Evolutionary conservation across 495 filamentous ascomycete genomes (phyloP).

Genomic region (Penicillium cinerascens): DNA sequence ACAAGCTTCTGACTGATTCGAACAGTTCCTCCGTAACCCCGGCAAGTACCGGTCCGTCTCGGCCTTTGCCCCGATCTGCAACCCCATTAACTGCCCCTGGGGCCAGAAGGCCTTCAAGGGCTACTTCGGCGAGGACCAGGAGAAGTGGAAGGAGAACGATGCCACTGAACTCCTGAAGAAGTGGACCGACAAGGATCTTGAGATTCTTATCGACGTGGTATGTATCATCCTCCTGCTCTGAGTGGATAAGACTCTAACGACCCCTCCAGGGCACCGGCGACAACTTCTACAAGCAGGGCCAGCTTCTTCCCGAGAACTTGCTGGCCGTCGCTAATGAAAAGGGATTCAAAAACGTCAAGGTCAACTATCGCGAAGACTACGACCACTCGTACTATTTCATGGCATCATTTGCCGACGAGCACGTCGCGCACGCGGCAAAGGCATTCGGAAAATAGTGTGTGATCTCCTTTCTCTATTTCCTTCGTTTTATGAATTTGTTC

Average conservation of each 20-base stretch:
- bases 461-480: slow-evolving; percentile 14
- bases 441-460: slow-evolving; percentile 59
- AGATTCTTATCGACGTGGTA: slow-evolving; percentile 79
- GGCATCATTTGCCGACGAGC: slow-evolving; percentile 81
- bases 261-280: slow-evolving; percentile 71
- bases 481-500: slow-evolving; percentile 4
- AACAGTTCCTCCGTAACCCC: slow-evolving; percentile 79
- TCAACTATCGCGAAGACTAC: slow-evolving; percentile 88
- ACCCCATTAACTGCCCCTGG: slow-evolving; percentile 85
- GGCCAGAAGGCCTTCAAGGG: slow-evolving; percentile 92
- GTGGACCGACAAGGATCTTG: slow-evolving; percentile 63
- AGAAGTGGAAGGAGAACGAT: slow-evolving; percentile 83
- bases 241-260: background rate
- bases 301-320: slow-evolving; percentile 92
- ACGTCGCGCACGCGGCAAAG: slow-evolving; percentile 88
- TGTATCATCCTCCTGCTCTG: slow-evolving; percentile 16
- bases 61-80: slow-evolving; percentile 89
- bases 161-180: slow-evolving; percentile 83
- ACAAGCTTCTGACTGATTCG: background rate
- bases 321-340: slow-evolving; percentile 69
- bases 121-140: slow-evolving; percentile 73
- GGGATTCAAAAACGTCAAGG: slow-evolving; percentile 59
- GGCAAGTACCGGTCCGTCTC: slow-evolving; percentile 82
- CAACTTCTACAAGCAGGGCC: slow-evolving; percentile 91
- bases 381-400: slow-evolving; percentile 98